phyloP scores from a whole-genome alignment of 2,329 filamentous ascomycete genomes.

The Akanthomyces lecanii region DNA sequence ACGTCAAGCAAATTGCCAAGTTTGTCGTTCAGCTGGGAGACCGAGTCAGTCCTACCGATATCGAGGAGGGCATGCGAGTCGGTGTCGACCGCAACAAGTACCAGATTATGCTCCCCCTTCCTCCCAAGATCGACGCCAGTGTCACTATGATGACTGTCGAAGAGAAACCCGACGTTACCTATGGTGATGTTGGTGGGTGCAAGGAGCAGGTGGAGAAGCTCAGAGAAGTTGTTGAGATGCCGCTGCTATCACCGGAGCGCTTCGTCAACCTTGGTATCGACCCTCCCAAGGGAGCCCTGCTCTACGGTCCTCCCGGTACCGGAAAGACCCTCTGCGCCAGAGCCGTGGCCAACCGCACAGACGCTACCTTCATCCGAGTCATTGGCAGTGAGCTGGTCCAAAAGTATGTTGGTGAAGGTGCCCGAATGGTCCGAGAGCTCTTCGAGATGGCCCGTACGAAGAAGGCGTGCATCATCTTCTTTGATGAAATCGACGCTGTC shows the following conservation, averaged over 20 bases:
- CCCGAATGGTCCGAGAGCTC: conserved; percentile 95
- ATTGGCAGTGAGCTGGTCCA: conserved; percentile 97
- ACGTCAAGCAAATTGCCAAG: conserved; percentile 99
- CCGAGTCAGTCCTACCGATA: conserved; percentile 95
- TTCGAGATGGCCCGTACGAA: conserved; percentile 99
- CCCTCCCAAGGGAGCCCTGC: conserved; percentile 91
- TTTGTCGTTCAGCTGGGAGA: conserved; percentile 98
- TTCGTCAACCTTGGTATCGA: conserved; percentile 99
- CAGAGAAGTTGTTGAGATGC: conserved; percentile 98
- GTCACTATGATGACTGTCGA: conserved; percentile 99
- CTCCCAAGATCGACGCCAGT: conserved; percentile 97
- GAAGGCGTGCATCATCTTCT: conserved; percentile 99
- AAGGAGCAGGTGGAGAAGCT: conserved; percentile 99
- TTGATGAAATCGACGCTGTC: conserved; percentile 92
- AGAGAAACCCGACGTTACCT: conserved; percentile 98
- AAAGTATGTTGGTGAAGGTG: conserved; percentile 98
- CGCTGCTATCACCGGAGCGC: conserved; percentile 88
- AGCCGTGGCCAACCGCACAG: conserved; percentile 95
- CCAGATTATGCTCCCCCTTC: conserved; percentile 92
- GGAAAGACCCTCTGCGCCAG: conserved; percentile 97
- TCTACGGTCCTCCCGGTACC: conserved; percentile 97
- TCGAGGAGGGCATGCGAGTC: conserved; percentile 98
- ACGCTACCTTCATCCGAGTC: conserved; percentile 97
- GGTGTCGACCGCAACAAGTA: conserved; percentile 99
- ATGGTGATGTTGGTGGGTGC: conserved; percentile 96